These are phyloP conservation scores for Morella rubra DNA, from an alignment of 306 rosid species.

Conservation along the genomic window DNA sequence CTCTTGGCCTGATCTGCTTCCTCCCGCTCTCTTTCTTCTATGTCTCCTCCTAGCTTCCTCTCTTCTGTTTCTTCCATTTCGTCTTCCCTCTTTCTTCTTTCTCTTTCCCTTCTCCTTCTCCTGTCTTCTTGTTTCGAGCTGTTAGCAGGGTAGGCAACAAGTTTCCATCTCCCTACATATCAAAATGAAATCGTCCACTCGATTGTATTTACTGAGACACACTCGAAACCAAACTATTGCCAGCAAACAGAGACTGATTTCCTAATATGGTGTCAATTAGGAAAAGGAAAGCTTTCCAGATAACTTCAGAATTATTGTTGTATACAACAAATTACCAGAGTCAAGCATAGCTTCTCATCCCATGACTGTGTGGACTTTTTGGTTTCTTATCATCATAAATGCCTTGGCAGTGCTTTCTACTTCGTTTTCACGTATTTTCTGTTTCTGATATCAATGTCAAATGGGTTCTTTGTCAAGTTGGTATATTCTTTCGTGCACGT, in stretches of 20 bases:
- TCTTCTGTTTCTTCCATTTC: too few relatives aligned
- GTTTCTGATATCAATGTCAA: too few relatives aligned
- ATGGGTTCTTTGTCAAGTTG: too few relatives aligned
- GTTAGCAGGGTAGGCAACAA: background rate
- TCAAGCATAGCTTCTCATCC: background rate
- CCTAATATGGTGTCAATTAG: constrained; percentile 15
- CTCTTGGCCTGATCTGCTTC: too few relatives aligned
- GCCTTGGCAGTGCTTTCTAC: too few relatives aligned
- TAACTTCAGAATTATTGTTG: background rate
- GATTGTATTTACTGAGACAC: background rate
- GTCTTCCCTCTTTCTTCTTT: too few relatives aligned
- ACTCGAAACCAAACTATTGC: background rate
- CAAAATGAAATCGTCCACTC: background rate
- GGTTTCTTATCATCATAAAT: background rate
- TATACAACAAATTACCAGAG: constrained; percentile 8
- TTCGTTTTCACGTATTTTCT: too few relatives aligned
- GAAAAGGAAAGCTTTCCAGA: constrained; percentile 2
- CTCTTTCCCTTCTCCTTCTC: too few relatives aligned
- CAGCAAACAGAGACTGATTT: background rate
- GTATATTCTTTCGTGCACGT: too few relatives aligned
- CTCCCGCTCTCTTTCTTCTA: too few relatives aligned
- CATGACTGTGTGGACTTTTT: background rate
- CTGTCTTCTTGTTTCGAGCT: too few relatives aligned
- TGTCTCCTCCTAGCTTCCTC: too few relatives aligned
- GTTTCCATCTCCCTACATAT: background rate